Evolutionary conservation across 768 basidiomycete genomes (phyloP), one percentile per base, ranked within the genome.

Genomic region (Boletus bicolor): DNA sequence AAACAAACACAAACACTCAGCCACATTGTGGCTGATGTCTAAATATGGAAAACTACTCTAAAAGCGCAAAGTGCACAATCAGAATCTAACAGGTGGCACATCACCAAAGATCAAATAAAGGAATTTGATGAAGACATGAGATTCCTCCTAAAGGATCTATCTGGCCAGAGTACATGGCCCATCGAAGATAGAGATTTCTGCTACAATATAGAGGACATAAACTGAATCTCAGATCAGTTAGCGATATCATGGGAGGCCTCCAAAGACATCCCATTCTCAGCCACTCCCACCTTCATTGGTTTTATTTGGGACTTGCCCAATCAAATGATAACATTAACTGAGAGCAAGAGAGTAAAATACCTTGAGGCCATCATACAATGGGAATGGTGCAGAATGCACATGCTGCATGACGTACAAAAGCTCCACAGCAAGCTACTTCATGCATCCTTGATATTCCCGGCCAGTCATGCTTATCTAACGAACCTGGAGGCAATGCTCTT

Each of bases 381-480:
- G 32, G 32, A 34, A 9, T 9, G 32, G 32, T 9, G 32, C 10
- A 7, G 32, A 5, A 34, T 9, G 10, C 59, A 63, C 36, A n/a
- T 14, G 0, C 47, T 57, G 0, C 12, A 58, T 24, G 36, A 64
- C 0, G 35, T 64, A 0, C 30, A 55, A 10, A 6, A 53, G 17
- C 36, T 63, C 0, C 56, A 62, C 7, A 42, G 54, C 0, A 64
- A 60, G 21, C 9, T 63, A 0, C 38, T 60, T 1, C 58, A 64
- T 6, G 7, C 14, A 0, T 65, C 64, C 21, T 46, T 64, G 0
- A 59, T 77, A 0, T 30, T 75, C 1, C 71, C 71, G 0, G 41
- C 19, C 4, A 19, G 72, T 68, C n/a, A 66, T 72, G 1, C 72
- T 77, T 77, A 76, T 57, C 71, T 81, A 53, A 77, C 73, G 8